A percentile compares a stretch with the other conserved stretches of the same genome.
These are phyloP conservation scores for Rhodotorula toruloides DNA, from an alignment of 768 basidiomycete genomes.

Conservation along the genomic window DNA sequence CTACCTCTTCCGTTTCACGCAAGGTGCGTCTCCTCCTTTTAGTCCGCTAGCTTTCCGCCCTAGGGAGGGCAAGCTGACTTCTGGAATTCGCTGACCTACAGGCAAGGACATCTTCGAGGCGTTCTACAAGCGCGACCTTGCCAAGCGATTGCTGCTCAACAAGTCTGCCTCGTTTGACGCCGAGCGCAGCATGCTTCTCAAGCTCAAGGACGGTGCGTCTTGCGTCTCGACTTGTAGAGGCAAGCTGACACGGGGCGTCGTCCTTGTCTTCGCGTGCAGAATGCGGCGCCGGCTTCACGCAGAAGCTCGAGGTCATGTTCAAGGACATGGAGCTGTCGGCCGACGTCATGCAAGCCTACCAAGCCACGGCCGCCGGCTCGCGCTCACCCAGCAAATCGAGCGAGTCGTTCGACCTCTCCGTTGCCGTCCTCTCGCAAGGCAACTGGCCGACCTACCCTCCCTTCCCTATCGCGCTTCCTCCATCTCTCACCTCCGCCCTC, in stretches of 20 bases:
- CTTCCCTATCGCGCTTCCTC: constrained; percentile 54
- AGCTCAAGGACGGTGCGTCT: constrained; percentile 70
- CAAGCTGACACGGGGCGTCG: background rate
- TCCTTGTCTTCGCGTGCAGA: constrained; percentile 51
- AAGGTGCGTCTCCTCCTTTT: constrained; percentile 46
- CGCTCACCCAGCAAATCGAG: constrained; percentile 46
- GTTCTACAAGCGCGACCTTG: constrained; percentile 80
- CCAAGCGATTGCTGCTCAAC: constrained; percentile 79
- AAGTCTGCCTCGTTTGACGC: constrained; percentile 81
- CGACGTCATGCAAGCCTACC: constrained; percentile 66
- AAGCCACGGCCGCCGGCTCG: constrained; percentile 40
- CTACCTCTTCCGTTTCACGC: constrained; percentile 73
- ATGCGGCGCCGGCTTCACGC: constrained; percentile 85
- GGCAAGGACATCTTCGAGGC: constrained; percentile 91
- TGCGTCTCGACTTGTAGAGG: background rate
- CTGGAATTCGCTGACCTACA: no score
- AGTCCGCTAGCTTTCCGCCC: no score
- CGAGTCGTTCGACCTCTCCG: constrained; percentile 55
- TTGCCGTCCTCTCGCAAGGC: constrained; percentile 78
- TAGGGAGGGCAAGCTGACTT: no score
- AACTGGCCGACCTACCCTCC: constrained; percentile 63
- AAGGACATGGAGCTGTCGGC: constrained; percentile 53
- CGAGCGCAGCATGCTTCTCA: constrained; percentile 75
- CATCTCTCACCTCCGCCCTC: constrained; percentile 66
- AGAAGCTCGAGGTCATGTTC: constrained; percentile 92